Percentiles rank a stretch among this genome's conserved stretches.
phyloP scores from a whole-genome alignment of 768 basidiomycete species.

The Tephrocybe sp. region DNA sequence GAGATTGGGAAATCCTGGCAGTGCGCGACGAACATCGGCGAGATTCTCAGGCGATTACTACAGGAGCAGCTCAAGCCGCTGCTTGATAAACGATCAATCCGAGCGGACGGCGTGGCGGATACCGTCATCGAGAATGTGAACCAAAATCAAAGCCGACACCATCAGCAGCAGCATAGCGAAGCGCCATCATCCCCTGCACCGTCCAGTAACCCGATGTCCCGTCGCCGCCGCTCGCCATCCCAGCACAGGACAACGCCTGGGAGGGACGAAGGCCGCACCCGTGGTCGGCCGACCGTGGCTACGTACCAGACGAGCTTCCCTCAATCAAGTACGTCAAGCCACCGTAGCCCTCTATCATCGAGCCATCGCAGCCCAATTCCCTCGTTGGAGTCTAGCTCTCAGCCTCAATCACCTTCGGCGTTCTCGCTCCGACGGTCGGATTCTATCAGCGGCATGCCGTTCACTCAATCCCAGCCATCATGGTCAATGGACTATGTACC shows the following conservation, averaged over 20 bases:
- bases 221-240: slow-evolving; percentile 15
- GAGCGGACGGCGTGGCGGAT: not conserved
- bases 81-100: slow-evolving; percentile 31
- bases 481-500: slow-evolving; percentile 11
- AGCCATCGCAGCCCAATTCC: slow-evolving; percentile 2
- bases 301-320: slow-evolving; percentile 1
- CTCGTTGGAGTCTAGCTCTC: not conserved
- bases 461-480: slow-evolving; percentile 2
- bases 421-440: slow-evolving; percentile 7
- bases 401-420: slow-evolving; percentile 13
- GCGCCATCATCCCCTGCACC: slow-evolving; percentile 1
- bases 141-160: not conserved
- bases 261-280: slow-evolving; percentile 4
- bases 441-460: slow-evolving; percentile 2
- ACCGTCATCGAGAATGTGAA: not conserved
- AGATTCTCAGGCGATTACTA: slow-evolving; percentile 44
- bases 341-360: slow-evolving; percentile 9
- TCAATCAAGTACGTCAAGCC: slow-evolving; percentile 2
- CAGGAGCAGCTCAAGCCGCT: slow-evolving; percentile 42
- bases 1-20: slow-evolving; percentile 57
- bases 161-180: not conserved
- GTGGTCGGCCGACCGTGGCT: slow-evolving; percentile 1
- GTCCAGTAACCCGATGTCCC: not conserved
- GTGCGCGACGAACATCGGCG: slow-evolving; percentile 48
- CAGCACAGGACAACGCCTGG: slow-evolving; percentile 2